A percentile compares a stretch with the other conserved stretches of the same genome.
Evolutionary conservation across 768 basidiomycete genomes (phyloP).

Genomic region (Suillus ampliporus): DNA sequence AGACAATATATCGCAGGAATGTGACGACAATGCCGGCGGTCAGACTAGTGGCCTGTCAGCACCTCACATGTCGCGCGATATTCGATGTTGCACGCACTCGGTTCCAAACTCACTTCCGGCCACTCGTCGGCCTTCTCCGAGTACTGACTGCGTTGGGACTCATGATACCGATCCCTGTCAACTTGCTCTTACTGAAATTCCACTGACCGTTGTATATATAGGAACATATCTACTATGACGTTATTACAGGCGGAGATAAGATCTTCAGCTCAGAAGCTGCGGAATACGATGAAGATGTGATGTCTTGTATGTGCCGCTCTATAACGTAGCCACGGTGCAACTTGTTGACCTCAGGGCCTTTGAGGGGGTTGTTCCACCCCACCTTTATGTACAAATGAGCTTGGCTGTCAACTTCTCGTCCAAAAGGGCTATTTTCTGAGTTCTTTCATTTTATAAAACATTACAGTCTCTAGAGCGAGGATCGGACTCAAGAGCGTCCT

Average conservation of each 20-base stretch:
- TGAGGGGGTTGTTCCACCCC: slow-evolving; percentile 87
- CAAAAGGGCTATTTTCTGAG: slow-evolving; percentile 93
- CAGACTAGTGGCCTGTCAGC: too few species aligned
- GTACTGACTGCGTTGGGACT: too few species aligned
- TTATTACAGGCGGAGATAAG: slow-evolving; percentile 79
- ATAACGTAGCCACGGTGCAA: background rate
- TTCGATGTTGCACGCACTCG: background rate
- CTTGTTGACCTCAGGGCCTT: slow-evolving; percentile 53
- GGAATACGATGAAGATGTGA: slow-evolving; percentile 65
- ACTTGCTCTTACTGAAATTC: background rate
- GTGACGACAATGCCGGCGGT: too few species aligned
- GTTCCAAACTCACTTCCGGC: background rate
- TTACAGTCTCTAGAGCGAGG: slow-evolving; percentile 86
- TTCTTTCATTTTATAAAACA: slow-evolving; percentile 90
- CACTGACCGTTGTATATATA: slow-evolving; percentile 37
- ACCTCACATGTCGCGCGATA: background rate
- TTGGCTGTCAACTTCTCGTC: slow-evolving; percentile 88
- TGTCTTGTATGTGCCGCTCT: slow-evolving; percentile 47
- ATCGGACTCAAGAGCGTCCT: slow-evolving; percentile 92
- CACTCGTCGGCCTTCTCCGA: background rate
- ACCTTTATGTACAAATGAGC: slow-evolving; percentile 96
- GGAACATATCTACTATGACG: slow-evolving; percentile 94
- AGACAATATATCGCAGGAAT: too few species aligned
- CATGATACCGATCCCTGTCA: too few species aligned
- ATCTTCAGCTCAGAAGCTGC: slow-evolving; percentile 61